Conservation (phyloP, 768 basidiomycete species). For the Tylopilus sp. region DNA sequence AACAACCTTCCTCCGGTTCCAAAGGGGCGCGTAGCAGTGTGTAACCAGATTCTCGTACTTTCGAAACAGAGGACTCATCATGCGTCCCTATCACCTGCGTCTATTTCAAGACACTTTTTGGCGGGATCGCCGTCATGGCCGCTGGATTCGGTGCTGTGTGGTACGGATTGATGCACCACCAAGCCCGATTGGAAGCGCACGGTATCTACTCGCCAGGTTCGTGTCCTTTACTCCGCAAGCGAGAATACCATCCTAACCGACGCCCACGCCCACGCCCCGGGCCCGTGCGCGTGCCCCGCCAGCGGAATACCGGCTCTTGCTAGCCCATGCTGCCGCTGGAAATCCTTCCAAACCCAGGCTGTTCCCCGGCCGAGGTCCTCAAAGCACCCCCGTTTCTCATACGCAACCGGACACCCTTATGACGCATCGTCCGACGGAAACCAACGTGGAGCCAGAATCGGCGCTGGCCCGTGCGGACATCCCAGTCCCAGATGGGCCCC, state of each 20-base stretch:
- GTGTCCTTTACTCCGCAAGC: background rate
- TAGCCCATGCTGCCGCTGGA: slow-evolving; percentile 16
- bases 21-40: slow-evolving; percentile 10
- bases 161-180: slow-evolving; percentile 17
- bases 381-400: background rate
- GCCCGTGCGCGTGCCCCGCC: too few relatives aligned
- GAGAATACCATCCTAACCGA: background rate
- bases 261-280: too few relatives aligned
- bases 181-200: slow-evolving; percentile 18
- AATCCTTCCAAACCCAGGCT: slow-evolving; percentile 17
- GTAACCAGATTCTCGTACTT: background rate
- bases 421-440: background rate
- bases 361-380: background rate
- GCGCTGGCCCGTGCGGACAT: background rate
- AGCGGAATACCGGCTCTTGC: slow-evolving; percentile 29
- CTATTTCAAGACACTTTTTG: slow-evolving; percentile 21
- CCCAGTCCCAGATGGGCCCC: background rate
- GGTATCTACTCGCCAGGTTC: slow-evolving; percentile 20
- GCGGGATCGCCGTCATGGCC: slow-evolving; percentile 21
- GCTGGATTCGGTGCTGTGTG: slow-evolving; percentile 20
- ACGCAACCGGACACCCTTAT: background rate
- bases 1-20: slow-evolving; percentile 10
- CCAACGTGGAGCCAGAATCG: background rate
- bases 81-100: background rate
- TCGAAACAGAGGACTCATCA: background rate